phyloP scores from a whole-genome alignment of 441 rosid genomes.

The Corymbia citriodora region DNA sequence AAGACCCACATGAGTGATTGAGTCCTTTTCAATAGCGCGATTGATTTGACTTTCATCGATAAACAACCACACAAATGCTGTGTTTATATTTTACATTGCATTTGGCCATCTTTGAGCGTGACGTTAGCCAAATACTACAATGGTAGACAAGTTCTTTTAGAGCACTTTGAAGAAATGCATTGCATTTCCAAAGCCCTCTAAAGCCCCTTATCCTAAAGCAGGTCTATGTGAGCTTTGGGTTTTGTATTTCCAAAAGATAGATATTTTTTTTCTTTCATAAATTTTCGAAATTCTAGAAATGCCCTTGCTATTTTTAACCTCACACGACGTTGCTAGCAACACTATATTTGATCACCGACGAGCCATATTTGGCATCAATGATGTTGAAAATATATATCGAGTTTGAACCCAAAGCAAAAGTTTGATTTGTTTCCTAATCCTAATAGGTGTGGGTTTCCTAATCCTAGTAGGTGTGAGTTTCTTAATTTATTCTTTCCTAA shows the following conservation, averaged over 20 bases:
- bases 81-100: too few relatives aligned
- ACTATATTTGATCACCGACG: accelerated
- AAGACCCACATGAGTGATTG: background rate
- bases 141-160: background rate
- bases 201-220: background rate
- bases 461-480: too few relatives aligned
- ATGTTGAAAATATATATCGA: too few relatives aligned
- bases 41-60: background rate
- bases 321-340: accelerated
- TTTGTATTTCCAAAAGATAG: background rate
- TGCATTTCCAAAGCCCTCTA: background rate
- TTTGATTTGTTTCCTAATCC: too few relatives aligned
- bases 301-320: background rate
- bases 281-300: background rate
- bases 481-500: too few relatives aligned
- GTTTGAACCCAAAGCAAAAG: too few relatives aligned
- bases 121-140: background rate
- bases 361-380: accelerated
- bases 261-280: background rate
- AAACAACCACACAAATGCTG: background rate
- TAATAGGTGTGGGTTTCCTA: too few relatives aligned
- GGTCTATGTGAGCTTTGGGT: background rate
- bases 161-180: background rate
- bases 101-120: background rate
- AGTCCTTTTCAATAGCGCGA: background rate